Evolutionary conservation across 805 yeast species (phyloP).

Genomic region (Kodamaea nitidulidarum): DNA sequence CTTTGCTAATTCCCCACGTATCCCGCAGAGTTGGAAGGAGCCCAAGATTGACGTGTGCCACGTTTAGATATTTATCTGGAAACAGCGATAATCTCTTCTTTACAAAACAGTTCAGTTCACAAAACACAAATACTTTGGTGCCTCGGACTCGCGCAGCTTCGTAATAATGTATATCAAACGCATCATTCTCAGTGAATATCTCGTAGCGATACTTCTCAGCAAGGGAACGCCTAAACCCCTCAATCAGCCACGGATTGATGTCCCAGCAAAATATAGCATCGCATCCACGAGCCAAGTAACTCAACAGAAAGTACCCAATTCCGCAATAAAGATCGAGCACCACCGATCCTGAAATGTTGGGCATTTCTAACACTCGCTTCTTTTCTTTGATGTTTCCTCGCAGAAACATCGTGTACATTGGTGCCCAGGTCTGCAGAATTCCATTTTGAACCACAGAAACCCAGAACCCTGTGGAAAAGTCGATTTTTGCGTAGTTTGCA

Average conservation of each 20-base stretch:
- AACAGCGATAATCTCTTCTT: constrained; percentile 32
- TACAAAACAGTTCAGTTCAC: constrained; percentile 60
- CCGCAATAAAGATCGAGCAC: constrained; percentile 78
- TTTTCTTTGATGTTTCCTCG: constrained; percentile 85
- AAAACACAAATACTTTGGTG: constrained; percentile 47
- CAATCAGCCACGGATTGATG: constrained; percentile 77
- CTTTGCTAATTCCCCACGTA: constrained; percentile 52
- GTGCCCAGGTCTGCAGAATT: constrained; percentile 78
- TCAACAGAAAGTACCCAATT: constrained; percentile 76
- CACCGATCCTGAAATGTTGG: constrained; percentile 33
- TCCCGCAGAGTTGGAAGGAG: constrained; percentile 66
- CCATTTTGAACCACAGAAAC: constrained; percentile 69
- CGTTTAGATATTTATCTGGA: constrained; percentile 14
- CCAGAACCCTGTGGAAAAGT: constrained; percentile 54
- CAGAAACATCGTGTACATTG: constrained; percentile 80
- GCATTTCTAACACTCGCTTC: constrained; percentile 51
- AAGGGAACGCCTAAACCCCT: constrained; percentile 58
- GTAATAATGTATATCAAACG: constrained; percentile 23
- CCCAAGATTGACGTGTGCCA: constrained; percentile 72
- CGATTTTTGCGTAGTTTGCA: background rate
- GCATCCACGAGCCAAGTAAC: constrained; percentile 58
- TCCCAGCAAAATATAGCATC: constrained; percentile 69
- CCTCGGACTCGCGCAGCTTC: constrained; percentile 14
- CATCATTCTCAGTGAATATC: constrained; percentile 26
- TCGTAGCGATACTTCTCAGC: constrained; percentile 40